Base-by-base conservation (phyloP, 2,329 filamentous ascomycete genomes). In the Aureobasidium sp. region DNA sequence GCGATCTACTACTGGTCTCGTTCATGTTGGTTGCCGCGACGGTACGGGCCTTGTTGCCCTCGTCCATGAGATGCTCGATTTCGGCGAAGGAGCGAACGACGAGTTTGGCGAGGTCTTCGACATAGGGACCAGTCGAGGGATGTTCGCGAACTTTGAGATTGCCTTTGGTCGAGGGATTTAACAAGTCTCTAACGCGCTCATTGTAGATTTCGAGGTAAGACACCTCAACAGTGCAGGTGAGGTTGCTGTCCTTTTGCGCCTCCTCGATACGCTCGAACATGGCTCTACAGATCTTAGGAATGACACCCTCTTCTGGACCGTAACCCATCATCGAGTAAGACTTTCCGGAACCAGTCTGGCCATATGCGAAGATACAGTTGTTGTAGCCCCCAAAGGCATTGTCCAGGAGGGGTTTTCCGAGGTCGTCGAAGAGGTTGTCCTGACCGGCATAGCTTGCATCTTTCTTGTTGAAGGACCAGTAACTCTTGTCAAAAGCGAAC, bases 281-380 rank as follows among this genome's bases (percentile, higher is more conserved):
- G 70, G 96, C 88, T 78, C 94, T 90, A 75, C 94, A 99, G 78
- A 99, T 99, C 70, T 87, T 89, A 50, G 95, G 94, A 65, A 97
- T 97, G 66, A 99, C 94, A 74, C 94, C 94, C 63, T 91, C 84
- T 72, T 99, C 93, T 70, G 93, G 88, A 60, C 94, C 94, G 77
- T 97, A 99, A 53, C 94, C 94, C 94, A 99, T 99, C 93, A 99
- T 99, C 36, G 92, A 97, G 76, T 99, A 99, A 17, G 91, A 97
- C 78, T 99, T 99, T 76, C 94, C 94, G 0, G 94, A 97, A 68
- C 94, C 94, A 1, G 94, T 99, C 79, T 99, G 94, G 20, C 94
- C 94, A 73, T 99, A 99, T 15, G 94, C 94, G 74, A 99, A 99
- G 72, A 99, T 99, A 81, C 94, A 99, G 76, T 97, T 99, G 81